Conservation (phyloP, 78 protist genomes). For the Cyanophora paradoxa region DNA sequence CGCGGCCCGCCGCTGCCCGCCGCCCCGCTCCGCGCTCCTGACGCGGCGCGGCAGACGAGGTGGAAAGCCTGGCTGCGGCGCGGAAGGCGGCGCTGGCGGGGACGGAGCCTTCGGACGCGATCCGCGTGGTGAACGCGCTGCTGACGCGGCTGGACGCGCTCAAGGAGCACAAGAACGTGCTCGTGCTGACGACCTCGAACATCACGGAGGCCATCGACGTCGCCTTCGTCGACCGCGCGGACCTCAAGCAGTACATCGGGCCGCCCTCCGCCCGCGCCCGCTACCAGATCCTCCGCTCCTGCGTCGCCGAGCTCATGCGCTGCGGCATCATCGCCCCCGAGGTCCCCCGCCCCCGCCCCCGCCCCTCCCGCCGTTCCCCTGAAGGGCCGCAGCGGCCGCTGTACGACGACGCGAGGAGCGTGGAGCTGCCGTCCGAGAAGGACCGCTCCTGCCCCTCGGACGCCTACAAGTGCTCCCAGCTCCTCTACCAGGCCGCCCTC, state of each 20-base stretch:
- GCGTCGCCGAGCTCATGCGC: constrained; percentile 49
- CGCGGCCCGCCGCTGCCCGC: too few species aligned
- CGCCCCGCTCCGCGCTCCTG: too few species aligned
- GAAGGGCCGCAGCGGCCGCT: not conserved
- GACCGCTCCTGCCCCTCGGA: not conserved
- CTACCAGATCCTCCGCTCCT: constrained; percentile 52
- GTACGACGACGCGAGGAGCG: not conserved
- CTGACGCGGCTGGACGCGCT: constrained; percentile 91
- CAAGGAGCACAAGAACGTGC: constrained; percentile 50
- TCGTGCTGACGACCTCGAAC: constrained; percentile 87
- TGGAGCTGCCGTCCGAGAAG: too few species aligned
- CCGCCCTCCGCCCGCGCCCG: constrained; percentile 62
- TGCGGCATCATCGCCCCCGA: constrained; percentile 36
- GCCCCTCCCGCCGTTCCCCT: not conserved
- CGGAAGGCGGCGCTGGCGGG: constrained; percentile 64
- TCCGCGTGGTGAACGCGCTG: constrained; percentile 95
- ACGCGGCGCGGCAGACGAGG: constrained; percentile 45
- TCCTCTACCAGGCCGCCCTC: not conserved
- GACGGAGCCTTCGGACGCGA: constrained; percentile 90
- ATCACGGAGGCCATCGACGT: constrained; percentile 70
- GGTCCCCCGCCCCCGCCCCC: not conserved
- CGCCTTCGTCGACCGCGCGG: constrained; percentile 94
- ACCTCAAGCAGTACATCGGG: constrained; percentile 79
- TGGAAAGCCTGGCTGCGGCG: constrained; percentile 87
- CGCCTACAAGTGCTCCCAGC: not conserved